Percentiles rank a stretch among this genome's conserved stretches.
Evolutionary conservation across 2,329 filamentous ascomycete genomes (phyloP).

Genomic region (Hypoxylon sp.): DNA sequence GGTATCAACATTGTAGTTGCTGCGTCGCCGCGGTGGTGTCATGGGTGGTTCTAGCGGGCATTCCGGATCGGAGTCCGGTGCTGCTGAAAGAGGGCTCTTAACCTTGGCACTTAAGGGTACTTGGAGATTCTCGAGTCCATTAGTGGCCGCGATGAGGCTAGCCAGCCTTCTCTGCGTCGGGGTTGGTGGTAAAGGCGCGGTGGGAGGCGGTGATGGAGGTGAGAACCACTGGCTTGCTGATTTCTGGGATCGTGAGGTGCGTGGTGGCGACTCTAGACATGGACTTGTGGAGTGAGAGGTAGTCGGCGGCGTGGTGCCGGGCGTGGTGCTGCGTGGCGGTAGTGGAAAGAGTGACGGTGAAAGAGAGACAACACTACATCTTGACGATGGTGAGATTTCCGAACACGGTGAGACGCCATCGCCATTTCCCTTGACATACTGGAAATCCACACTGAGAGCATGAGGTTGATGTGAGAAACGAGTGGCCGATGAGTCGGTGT

Average conservation of each 20-base stretch:
- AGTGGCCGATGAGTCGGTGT: background rate
- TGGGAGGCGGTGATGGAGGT: conserved; percentile 37
- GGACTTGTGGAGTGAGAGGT: conserved; percentile 18
- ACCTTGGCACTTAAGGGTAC: conserved; percentile 20
- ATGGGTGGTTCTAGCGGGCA: conserved; percentile 1
- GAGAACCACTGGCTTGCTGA: conserved; percentile 37
- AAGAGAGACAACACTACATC: conserved; percentile 36
- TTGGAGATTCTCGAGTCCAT: conserved; percentile 27
- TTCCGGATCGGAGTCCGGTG: conserved; percentile 3
- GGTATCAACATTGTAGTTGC: conserved; percentile 24
- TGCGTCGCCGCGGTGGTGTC: conserved; percentile 19
- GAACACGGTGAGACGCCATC: conserved; percentile 33
- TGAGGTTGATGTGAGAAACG: conserved; percentile 29
- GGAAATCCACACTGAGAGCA: conserved; percentile 35
- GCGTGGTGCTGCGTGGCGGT: conserved; percentile 19
- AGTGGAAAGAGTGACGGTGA: conserved; percentile 41
- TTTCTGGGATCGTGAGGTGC: conserved; percentile 29
- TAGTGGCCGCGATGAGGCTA: conserved; percentile 26
- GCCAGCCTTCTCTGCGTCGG: conserved; percentile 29
- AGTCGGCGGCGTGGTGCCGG: conserved; percentile 21
- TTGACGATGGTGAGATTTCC: conserved; percentile 25
- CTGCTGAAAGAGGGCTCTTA: conserved; percentile 14
- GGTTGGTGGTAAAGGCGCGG: conserved; percentile 34
- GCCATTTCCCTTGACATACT: conserved; percentile 9
- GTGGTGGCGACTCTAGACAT: conserved; percentile 23